Base-by-base conservation (phyloP, 306 rosid genomes). In the Vigna reflexopilosa region DNA sequence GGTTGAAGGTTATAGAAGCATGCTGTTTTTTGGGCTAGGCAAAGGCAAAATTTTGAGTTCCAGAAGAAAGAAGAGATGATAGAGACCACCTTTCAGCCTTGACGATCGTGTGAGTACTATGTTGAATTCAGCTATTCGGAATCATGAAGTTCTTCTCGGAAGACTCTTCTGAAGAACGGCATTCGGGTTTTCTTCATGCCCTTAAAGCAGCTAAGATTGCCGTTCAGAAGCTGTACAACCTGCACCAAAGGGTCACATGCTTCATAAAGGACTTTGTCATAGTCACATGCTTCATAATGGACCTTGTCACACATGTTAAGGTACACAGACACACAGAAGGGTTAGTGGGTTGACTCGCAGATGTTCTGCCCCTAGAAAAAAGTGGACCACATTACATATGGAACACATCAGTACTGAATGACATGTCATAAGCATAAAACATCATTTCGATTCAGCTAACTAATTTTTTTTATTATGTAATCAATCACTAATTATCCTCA, bases 161-260 rank as follows among this genome's bases (percentile, higher is more conserved):
- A 86, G 17, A 87, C 91, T 80, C 78, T 93, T n/a, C 88, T 80
- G 58, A 87, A 88, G 56, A 89, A 86, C 15, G 91, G 84, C 45
- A 88, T 9, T 72, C 86, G 78, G 65, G 73, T 78, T 77, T 90
- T 93, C 89, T 88, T 91, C 86, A 88, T 76, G 82, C 81, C 56
- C 91, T 87, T 96, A 38, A 93, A 82, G 88, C 84, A 82, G 83
- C 90, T 84, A 48, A 96, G 88, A 83, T 96, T 89, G 9, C 97
- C 99, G 51, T 70, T 85, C 81, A 96, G 75, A 78, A 96, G 87
- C 77, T 84, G 90, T 4, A 86, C 79, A 75, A 96, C 96, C 99
- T 95, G 93, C 84, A 84, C 56, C 80, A 51, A 34, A 34, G 28
- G 24, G 19, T 55, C 76, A 84, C 34, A 49, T 75, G 63, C 76